Base-by-base conservation (phyloP, 202 grass and related monocot species). In the Schoenoplectus triqueter region DNA sequence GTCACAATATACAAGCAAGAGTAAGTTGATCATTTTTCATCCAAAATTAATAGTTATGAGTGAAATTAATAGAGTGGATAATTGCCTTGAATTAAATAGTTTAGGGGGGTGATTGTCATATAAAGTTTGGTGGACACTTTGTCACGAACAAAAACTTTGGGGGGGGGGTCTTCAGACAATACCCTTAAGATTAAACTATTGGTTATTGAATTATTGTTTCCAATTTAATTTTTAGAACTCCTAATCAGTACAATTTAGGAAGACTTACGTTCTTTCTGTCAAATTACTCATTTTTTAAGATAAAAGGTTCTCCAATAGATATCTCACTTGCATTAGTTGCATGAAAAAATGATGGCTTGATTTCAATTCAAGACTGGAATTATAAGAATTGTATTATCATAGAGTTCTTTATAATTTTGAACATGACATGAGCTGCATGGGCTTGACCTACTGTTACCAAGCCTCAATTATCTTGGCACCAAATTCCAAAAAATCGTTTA, bases 321-420 rank as follows among this genome's bases (percentile, higher is more conserved):
- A 77, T 41, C 21, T 56, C 72, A 57, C 73, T 57, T 57, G 51
- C 20, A 57, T 40, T 56, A 41, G 47, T 49, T 74, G 70, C 70
- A 52, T 13, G 18, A 52, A 74, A 74, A 47, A 47, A 48, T 52
- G 17, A 51, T 52, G 22, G 0, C 10, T 17, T 10, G 17, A 22
- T 47, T 51, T 74, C 47, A 74, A 51, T 15, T 49, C 47, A 2
- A 13, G 10, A 71, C 21, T 56, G 50, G 14, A 56, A 40, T 5
- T 57, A 55, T 41, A 77, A 41, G 11, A n/a, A 10, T 77, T 15
- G 11, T 41, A 1, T 50, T 57, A 15, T 77, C 10, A 57, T 57
- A 56, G 73, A 56, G 50, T 40, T 50, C 1, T 73, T 51, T 7
- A 21, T 50, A 50, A 46, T 73, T 18, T 49, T 50, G 2, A 18